Conservation (phyloP, 352 stramenopile species). For the Phytophthora cajani region DNA sequence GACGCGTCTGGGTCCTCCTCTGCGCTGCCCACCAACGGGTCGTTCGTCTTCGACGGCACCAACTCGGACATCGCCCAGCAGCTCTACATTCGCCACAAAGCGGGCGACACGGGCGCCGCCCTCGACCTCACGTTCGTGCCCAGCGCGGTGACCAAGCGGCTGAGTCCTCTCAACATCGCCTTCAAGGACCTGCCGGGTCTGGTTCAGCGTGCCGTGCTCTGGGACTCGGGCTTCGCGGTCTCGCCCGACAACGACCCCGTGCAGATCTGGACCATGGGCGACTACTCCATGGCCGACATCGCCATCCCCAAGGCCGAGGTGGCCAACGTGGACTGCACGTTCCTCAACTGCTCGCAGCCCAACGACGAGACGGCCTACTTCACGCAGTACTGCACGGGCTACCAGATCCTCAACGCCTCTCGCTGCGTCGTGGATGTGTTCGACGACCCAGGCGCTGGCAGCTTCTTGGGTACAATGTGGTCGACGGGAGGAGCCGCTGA, state of each 20-base stretch:
- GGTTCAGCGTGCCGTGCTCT: constrained; percentile 42
- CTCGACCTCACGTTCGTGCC: constrained; percentile 24
- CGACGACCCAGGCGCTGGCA: constrained; percentile 1
- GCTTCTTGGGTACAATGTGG: constrained; percentile 40
- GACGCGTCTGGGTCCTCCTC: not conserved
- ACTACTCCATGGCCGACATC: constrained; percentile 34
- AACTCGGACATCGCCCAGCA: constrained; percentile 50
- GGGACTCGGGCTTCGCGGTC: constrained; percentile 42
- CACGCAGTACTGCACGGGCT: constrained; percentile 38
- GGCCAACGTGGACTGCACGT: constrained; percentile 24
- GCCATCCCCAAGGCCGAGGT: constrained; percentile 28
- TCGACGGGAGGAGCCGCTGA: constrained; percentile 25
- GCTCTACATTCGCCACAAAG: constrained; percentile 33
- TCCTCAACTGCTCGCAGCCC: constrained; percentile 39
- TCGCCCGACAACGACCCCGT: constrained; percentile 23
- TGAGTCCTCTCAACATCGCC: constrained; percentile 17
- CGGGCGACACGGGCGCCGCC: constrained; percentile 9
- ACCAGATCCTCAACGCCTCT: constrained; percentile 42
- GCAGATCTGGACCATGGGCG: constrained; percentile 29
- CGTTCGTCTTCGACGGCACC: constrained; percentile 39
- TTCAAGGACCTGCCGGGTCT: constrained; percentile 35
- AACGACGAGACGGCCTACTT: constrained; percentile 22
- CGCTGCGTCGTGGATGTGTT: constrained; percentile 40
- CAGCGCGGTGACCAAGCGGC: constrained; percentile 15
- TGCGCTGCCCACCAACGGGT: not conserved